These are phyloP conservation scores for Saccharomycopsis synnaedendra DNA, from an alignment of 805 yeast species.

Conservation along the genomic window DNA sequence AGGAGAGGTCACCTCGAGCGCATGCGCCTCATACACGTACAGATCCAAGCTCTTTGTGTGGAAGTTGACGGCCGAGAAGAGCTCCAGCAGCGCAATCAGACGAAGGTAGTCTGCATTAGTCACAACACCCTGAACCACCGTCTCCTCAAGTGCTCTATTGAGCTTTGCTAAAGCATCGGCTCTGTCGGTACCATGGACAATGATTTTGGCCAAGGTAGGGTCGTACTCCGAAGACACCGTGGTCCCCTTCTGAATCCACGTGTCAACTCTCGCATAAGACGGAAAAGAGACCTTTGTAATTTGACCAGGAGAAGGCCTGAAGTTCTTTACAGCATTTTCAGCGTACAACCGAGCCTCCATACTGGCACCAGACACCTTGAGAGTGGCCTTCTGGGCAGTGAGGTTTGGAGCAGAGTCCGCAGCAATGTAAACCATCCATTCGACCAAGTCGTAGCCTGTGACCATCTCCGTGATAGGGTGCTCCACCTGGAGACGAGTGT, in stretches of 20 bases:
- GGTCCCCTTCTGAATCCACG: slow-evolving; percentile 90
- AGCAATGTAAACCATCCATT: slow-evolving; percentile 92
- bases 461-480: slow-evolving; percentile 96
- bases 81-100: slow-evolving; percentile 68
- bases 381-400: slow-evolving; percentile 27
- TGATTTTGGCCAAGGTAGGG: slow-evolving; percentile 92
- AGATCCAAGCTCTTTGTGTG: slow-evolving; percentile 82
- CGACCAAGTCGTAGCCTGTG: slow-evolving; percentile 89
- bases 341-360: slow-evolving; percentile 97
- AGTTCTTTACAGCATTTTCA: slow-evolving; percentile 91
- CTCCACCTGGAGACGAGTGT: slow-evolving; percentile 94
- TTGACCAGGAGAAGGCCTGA: slow-evolving; percentile 95
- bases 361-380: slow-evolving; percentile 70
- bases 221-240: slow-evolving; percentile 86
- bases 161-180: slow-evolving; percentile 71
- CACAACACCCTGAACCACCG: slow-evolving; percentile 78
- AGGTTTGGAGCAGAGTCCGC: slow-evolving; percentile 84
- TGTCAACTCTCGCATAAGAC: slow-evolving; percentile 83
- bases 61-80: slow-evolving; percentile 78
- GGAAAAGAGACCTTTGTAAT: slow-evolving; percentile 81
- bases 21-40: slow-evolving; percentile 67
- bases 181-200: slow-evolving; percentile 87
- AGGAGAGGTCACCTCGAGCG: slow-evolving; percentile 75
- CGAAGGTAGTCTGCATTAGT: slow-evolving; percentile 86
- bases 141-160: slow-evolving; percentile 73